Base-by-base conservation (phyloP, 257 asterid genomes). In the Knoxia roxburghii region DNA sequence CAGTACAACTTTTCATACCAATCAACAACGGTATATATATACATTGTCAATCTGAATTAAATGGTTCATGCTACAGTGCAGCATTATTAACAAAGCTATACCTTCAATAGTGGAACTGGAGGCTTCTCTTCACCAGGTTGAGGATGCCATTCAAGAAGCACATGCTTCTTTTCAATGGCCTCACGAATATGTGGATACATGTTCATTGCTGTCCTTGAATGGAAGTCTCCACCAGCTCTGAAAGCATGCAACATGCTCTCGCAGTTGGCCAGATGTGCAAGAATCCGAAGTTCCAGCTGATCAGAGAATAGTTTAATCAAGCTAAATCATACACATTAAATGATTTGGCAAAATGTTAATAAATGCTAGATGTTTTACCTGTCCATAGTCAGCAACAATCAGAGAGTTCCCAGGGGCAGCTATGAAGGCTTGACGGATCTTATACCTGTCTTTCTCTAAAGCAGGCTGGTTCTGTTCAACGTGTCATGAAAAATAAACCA, bases 221-320 rank as follows among this genome's bases (percentile, higher is more conserved):
- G 99, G 80, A 94, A 94, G 76, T 94, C 99, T 62, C 99, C 99
- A 43, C 99, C 99, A 68, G 99, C 98, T 79, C 75, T 74, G 72
- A 93, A 93, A 74, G 99, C 99, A 64, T 80, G 76, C 80, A 93
- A 78, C 99, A 93, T 93, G 83, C 99, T 93, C 82, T 84, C 70
- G 78, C 99, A 93, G 77, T 87, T 81, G 60, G 98, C 93, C 66
- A 92, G 83, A 81, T 92, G 98, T 20, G 99, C 99, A 80, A 94
- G 97, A 79, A 94, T 90, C 87, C 99, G 82, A 74, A 94, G 99
- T 73, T 94, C 99, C 84, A 94, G 83, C 99, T 94, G 91, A 74
- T 67, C 54, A 21, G 51, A 64, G 73, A 65, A 24, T 41, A 54
- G 24, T 48, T 32, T 30, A 64, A 77, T 72, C 15, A 74, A 75